Base-by-base conservation (phyloP, 768 basidiomycete genomes). In the Rhizopogon rudus region DNA sequence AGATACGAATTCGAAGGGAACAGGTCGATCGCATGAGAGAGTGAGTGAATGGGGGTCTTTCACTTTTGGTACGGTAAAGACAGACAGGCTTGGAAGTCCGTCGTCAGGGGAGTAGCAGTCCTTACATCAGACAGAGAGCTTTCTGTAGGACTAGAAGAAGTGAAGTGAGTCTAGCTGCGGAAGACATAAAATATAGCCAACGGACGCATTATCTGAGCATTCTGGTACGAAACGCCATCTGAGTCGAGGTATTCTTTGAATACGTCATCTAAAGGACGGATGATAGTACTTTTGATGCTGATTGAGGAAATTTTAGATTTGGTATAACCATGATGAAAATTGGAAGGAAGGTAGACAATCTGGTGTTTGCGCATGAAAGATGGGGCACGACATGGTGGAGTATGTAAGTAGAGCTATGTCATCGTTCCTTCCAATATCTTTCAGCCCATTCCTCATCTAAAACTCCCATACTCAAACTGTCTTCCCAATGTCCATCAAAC, bases 161-260 rank as follows among this genome's bases (percentile, higher is more conserved):
- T 41, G 51, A 22, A 51, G 57, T 53, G 41, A 35, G 25, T 7
- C 25, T 25, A 25, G 49, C 12, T 50, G 51, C 16, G 6, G 35
- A 37, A 42, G 9, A 43, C 9, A 45, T 25, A 13, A 31, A 51
- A 35, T 20, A 44, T 29, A 50, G 52, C 20, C 42, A 53, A 79
- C 86, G 58, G 70, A 92, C 90, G 74, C 60, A 65, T 91, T 77
- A 71, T 91, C 91, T 6, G 91, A 85, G 40, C 91, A 92, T 55
- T 85, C 80, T 0, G 93, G 93, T 1, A 94, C 72, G 58, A 88
- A 25, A 95, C 81, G n/a, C 92, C 83, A 62, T 96, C 90, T 16
- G 86, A 79, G 57, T 88, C 77, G 41, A 95, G 77, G 66, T 93
- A 95, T 14, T 79, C 77, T 40, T 74, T 71, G 57, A 95, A 94